phyloP scores from a whole-genome alignment of 306 rosid genomes.

The Castanospermum australe region DNA sequence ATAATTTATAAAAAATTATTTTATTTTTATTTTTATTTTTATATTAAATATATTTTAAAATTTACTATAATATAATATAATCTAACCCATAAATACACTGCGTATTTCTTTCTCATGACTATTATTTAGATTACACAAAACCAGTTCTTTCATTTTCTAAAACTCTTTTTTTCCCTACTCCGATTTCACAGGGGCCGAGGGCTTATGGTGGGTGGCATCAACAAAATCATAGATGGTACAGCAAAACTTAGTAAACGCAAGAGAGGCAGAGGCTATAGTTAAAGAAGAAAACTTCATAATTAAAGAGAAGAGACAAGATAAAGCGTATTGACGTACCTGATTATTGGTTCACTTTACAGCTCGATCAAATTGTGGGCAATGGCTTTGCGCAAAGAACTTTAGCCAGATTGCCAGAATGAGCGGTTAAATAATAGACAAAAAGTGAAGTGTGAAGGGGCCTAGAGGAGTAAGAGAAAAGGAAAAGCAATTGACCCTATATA shows the following conservation, averaged over 20 bases:
- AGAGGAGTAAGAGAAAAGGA: no score
- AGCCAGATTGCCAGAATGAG: not conserved
- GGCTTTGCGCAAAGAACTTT: not conserved
- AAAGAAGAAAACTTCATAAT: not conserved
- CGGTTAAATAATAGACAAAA: conserved; percentile 2
- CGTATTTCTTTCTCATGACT: no score
- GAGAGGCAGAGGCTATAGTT: not conserved
- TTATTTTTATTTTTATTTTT: no score
- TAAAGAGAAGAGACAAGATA: not conserved
- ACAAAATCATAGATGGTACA: not conserved
- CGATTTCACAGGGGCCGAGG: no score
- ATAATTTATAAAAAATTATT: no score
- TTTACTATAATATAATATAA: no score
- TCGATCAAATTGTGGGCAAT: not conserved
- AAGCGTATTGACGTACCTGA: not conserved
- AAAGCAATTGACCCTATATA: no score
- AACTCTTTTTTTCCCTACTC: no score
- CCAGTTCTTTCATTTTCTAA: no score
- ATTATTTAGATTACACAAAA: not conserved
- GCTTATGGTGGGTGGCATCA: not conserved
- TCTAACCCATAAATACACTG: no score
- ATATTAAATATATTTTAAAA: no score
- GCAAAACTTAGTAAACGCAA: not conserved
- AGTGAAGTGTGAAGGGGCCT: not conserved
- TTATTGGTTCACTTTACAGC: not conserved